phyloP scores from a whole-genome alignment of 1,284 basidiomycete species.

The Malassezia cuniculi region DNA sequence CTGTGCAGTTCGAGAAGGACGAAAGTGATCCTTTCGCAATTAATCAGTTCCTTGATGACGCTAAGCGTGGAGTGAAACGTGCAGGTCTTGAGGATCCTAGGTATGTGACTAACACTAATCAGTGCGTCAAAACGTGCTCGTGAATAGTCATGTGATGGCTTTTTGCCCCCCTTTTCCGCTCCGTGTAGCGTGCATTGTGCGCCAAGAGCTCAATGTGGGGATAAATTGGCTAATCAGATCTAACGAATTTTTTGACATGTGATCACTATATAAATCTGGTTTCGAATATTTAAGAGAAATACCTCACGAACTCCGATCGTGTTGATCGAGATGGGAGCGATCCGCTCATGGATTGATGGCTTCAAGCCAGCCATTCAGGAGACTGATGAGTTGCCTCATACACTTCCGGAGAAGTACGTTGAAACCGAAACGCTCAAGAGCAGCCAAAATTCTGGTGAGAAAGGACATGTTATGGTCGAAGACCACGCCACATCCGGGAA shows the following conservation, averaged over 20 bases:
- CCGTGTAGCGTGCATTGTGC: neutral
- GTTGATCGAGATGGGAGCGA: neutral
- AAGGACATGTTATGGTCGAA: too few relatives aligned
- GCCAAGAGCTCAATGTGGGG: neutral
- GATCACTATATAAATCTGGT: neutral
- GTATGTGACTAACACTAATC: constrained; percentile 1
- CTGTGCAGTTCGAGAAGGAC: constrained; percentile 99
- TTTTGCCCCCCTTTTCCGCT: neutral
- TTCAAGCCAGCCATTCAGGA: constrained; percentile 4
- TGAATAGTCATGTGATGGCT: neutral
- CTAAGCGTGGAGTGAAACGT: constrained; percentile 74
- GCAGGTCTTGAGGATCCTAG: constrained; percentile 11
- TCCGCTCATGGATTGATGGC: constrained; percentile 4
- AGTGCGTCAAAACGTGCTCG: constrained; percentile 3
- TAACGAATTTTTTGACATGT: neutral
- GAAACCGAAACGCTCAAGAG: neutral
- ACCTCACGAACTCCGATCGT: neutral
- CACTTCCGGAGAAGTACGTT: neutral
- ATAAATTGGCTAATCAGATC: neutral
- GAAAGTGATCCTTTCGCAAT: constrained; percentile 90
- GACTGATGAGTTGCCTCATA: neutral
- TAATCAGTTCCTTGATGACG: constrained; percentile 91
- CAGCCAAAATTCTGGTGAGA: neutral
- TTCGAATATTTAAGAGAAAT: neutral
- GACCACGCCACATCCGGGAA: neutral